Base-by-base conservation (phyloP, 2,329 filamentous ascomycete genomes). In the Xylariaceae sp. region DNA sequence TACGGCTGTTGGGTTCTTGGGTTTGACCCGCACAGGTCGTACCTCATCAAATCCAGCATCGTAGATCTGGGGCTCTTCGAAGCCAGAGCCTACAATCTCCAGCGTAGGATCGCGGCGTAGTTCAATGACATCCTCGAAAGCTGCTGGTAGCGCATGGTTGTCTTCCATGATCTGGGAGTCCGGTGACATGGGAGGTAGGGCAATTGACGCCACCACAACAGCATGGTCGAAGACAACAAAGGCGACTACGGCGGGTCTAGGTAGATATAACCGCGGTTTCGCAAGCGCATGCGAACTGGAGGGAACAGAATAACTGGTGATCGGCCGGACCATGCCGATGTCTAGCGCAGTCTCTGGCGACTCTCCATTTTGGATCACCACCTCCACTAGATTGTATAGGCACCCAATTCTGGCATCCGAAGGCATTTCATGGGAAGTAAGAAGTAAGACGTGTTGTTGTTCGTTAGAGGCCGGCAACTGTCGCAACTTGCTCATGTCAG, bases 121-220 rank as follows among this genome's bases (percentile, higher is more conserved):
- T 67, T 92, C 89, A 41, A 99, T 80, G 1, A 89, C 86, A 72
- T 99, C 94, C 72, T 97, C 92, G 66, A 92, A 97, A 0, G 85
- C 82, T 15, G 86, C 76, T 0, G 85, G 82, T 18, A 86, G 71
- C 10, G 83, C 77, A 66, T 87, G 82, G 44, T 81, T 87, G 57
- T 89, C 87, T 57, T 83, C 77, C 63, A 89, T 82, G 2, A 95
- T 79, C 70, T 96, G 92, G 1, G 85, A 84, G 54, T 92, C 88
- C 6, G 90, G 89, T 1, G 86, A 87, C 49, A 90, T 85, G 11
- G 86, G 83, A 1, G 82, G 78, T 53, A 81, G 81, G 2, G 82
- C 81, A 52, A 96, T 82, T 0, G 92, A 96, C 6, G 89, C 81
- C 30, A 97, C 76, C 17, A 94, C 83, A 30, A 94, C 81, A 3